Evolutionary conservation across 352 stramenopile species (phyloP), one percentile per base, ranked within the genome.

Genomic region (Phytophthora podocarpi): DNA sequence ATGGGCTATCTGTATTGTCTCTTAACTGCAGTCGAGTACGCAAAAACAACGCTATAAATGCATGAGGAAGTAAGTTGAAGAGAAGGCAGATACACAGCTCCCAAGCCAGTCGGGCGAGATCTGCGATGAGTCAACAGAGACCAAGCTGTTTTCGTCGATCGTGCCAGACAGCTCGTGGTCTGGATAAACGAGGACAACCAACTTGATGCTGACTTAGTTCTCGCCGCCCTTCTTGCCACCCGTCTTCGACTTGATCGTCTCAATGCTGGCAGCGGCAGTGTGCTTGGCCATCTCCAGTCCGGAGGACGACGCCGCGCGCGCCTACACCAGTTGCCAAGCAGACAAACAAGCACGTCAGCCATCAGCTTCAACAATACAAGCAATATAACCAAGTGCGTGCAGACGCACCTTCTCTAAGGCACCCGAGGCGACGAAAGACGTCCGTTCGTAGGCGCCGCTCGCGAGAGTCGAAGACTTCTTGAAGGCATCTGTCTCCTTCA

Each of bases 401-500:
- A 18, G 16, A 41, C 56, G 16, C 16, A 90, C 82, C 80, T 90
- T 90, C 58, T 91, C 85, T 37, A 88, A 64, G 10, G 80, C 79
- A 39, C 76, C 85, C 26, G 80, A 88, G 7, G 85, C 85, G 21
- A 90, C 85, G 8, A 83, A 30, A 8, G 82, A 85, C 48, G 78
- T 89, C 49, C 82, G 72, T 54, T 90, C 81, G 45, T 83, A 83
- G 24, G 70, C 70, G 15, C 70, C 71, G 46, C 77, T 86, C 11
- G 83, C 83, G 7, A 88, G 68, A 21, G 59, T 80, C 10, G 81
- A 85, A 16, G 81, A 89, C 63, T 88, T 91, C 68, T 96, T 96
- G 76, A 89, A 96, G 26, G 85, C 83, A 6, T 91, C 87, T 24
- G 87, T 90, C 49, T 90, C 85, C 64, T 91, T 91, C 4, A 96